Evolutionary conservation across 371 early-diverging fungal genomes (phyloP).

Genomic region (Mycotypha africana): DNA sequence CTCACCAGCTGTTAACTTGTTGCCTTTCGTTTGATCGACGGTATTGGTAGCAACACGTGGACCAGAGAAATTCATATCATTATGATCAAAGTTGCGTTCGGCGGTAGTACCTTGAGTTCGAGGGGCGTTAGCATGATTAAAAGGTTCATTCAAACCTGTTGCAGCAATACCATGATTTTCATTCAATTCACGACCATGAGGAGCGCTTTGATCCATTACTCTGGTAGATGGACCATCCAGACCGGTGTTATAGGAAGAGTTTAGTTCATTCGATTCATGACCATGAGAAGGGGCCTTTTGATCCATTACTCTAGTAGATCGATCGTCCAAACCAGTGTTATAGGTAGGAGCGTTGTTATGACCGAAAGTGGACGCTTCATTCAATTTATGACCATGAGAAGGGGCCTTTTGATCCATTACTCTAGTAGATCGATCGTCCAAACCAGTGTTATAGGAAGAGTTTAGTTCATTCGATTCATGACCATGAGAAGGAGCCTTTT

Average conservation of each 20-base stretch:
- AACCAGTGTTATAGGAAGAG: slow-evolving; percentile 2
- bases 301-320: no score
- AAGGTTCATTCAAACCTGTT: slow-evolving; percentile 15
- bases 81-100: neutral
- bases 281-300: neutral
- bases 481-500: neutral
- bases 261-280: neutral
- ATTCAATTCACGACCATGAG: slow-evolving; percentile 8
- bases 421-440: neutral
- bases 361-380: no score
- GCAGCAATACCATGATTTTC: slow-evolving; percentile 26
- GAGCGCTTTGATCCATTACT: neutral
- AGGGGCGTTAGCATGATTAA: neutral
- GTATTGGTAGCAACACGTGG: neutral
- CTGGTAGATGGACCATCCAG: neutral
- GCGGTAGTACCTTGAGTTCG: slow-evolving; percentile 4
- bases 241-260: slow-evolving; percentile 1
- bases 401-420: neutral
- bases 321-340: slow-evolving; percentile 1
- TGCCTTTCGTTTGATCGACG: no score
- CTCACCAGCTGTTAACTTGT: no score
- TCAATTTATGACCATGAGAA: slow-evolving; percentile 5
- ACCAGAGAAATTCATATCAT: slow-evolving; percentile 9
- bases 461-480: neutral
- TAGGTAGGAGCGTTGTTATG: slow-evolving; percentile 1